phyloP scores from a whole-genome alignment of 768 basidiomycete species.

The Lactifluus rugatus region DNA sequence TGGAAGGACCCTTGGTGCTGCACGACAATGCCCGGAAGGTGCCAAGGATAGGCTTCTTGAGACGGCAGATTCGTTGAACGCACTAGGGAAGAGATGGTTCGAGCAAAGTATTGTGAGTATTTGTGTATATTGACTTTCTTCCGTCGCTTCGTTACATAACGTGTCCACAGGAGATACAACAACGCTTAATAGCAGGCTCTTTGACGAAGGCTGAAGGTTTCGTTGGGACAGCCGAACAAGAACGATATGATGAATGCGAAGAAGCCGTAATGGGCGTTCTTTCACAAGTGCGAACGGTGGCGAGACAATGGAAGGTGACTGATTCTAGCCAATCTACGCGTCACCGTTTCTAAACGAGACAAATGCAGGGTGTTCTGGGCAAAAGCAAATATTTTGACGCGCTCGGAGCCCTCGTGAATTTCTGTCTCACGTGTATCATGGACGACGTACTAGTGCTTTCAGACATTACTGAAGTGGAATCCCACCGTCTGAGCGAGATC shows the following conservation, averaged over 20 bases:
- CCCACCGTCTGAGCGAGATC: conserved; percentile 71
- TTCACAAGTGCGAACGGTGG: conserved; percentile 50
- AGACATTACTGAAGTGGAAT: conserved; percentile 86
- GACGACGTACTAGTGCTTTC: conserved; percentile 63
- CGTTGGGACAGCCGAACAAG: conserved; percentile 56
- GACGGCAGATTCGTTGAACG: conserved; percentile 39
- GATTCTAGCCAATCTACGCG: neutral
- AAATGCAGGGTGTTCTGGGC: conserved; percentile 50
- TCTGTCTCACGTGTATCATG: conserved; percentile 55
- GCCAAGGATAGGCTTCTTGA: conserved; percentile 44
- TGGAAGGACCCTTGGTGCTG: conserved; percentile 12
- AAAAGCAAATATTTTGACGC: conserved; percentile 63
- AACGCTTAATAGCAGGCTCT: conserved; percentile 36
- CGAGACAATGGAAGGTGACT: conserved; percentile 65
- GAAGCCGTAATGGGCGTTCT: conserved; percentile 51
- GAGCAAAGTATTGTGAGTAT: conserved; percentile 56
- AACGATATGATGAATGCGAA: conserved; percentile 70
- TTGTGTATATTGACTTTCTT: neutral
- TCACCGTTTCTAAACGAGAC: neutral
- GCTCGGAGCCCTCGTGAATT: conserved; percentile 61
- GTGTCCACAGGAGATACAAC: conserved; percentile 39
- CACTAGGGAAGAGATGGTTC: conserved; percentile 60
- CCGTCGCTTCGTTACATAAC: neutral
- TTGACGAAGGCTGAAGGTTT: conserved; percentile 55
- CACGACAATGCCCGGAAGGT: conserved; percentile 23